Percentiles rank a stretch among this genome's conserved stretches.
Evolutionary conservation across 306 rosid genomes (phyloP).

Genomic region (Trichosanthes truncata): DNA sequence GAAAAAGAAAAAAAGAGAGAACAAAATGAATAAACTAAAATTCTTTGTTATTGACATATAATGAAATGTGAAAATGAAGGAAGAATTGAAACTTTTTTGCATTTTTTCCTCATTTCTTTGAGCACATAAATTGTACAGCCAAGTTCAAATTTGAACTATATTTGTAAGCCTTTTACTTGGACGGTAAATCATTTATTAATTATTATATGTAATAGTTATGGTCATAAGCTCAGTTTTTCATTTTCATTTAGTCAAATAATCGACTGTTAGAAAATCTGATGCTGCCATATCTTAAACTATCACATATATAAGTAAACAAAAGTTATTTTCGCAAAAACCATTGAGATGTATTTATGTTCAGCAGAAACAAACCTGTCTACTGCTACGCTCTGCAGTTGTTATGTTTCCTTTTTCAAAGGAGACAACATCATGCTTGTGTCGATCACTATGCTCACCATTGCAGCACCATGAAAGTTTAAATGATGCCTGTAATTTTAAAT

Average conservation of each 20-base stretch:
- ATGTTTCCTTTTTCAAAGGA: constrained; percentile 94
- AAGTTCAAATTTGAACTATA: neutral
- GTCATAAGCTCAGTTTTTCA: neutral
- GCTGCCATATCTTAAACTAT: neutral
- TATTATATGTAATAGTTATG: neutral
- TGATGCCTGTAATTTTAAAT: constrained; percentile 51
- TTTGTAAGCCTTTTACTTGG: neutral
- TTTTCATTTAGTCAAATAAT: neutral
- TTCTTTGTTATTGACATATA: neutral
- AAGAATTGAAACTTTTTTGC: neutral
- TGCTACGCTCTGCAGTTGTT: constrained; percentile 92
- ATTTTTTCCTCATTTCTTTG: neutral
- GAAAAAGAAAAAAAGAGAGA: neutral
- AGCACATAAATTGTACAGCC: neutral
- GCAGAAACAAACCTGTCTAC: constrained; percentile 66
- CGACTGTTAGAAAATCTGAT: neutral
- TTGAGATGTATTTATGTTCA: neutral
- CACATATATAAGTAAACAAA: neutral
- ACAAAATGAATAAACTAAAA: neutral
- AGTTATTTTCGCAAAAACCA: neutral
- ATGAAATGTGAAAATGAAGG: neutral
- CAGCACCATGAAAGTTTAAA: constrained; percentile 88
- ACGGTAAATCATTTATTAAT: neutral
- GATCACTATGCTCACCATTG: constrained; percentile 79
- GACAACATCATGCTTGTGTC: constrained; percentile 83